A percentile compares a stretch with the other conserved stretches of the same genome.
These are phyloP conservation scores for Trichopus zeylanicus DNA, from an alignment of 116 monocot genomes.

Conservation along the genomic window DNA sequence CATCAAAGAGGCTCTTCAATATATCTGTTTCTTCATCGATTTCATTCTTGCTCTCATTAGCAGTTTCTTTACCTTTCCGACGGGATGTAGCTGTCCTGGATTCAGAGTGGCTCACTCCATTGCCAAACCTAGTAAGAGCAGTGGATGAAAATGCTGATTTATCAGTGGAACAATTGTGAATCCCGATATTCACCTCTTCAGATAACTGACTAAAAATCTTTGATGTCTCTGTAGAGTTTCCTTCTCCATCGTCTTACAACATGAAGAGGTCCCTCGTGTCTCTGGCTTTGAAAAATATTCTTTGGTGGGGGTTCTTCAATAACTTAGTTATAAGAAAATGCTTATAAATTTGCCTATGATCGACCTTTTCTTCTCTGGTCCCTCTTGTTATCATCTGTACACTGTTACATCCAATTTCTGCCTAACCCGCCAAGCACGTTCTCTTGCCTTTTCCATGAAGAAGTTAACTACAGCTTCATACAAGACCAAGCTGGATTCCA, in stretches of 20 bases:
- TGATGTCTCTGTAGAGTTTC: slow-evolving; percentile 66
- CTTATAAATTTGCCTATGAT: slow-evolving; percentile 96
- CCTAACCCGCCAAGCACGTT: slow-evolving; percentile 94
- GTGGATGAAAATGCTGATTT: slow-evolving; percentile 4
- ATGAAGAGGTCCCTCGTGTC: slow-evolving; percentile 89
- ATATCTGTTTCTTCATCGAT: slow-evolving; percentile 53
- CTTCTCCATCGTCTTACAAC: slow-evolving; percentile 55
- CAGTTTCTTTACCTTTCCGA: slow-evolving; percentile 23
- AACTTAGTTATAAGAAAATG: slow-evolving; percentile 91
- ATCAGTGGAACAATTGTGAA: slow-evolving; percentile 9
- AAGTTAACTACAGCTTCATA: no score
- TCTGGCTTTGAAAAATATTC: slow-evolving; percentile 81
- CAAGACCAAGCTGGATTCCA: no score
- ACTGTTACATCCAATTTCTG: slow-evolving; percentile 82
- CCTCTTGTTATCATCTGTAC: slow-evolving; percentile 88
- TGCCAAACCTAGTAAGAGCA: slow-evolving; percentile 3
- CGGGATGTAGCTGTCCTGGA: slow-evolving; percentile 6
- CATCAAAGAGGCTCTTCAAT: slow-evolving; percentile 70
- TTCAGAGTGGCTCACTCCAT: not conserved
- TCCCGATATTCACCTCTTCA: slow-evolving; percentile 45
- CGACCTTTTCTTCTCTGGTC: slow-evolving; percentile 95
- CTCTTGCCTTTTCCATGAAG: slow-evolving; percentile 73
- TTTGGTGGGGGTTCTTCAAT: slow-evolving; percentile 85
- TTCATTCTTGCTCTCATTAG: slow-evolving; percentile 9
- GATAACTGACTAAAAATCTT: slow-evolving; percentile 78